Evolutionary conservation across 768 basidiomycete genomes (phyloP).

Genomic region (Boletus pseudopeckii): DNA sequence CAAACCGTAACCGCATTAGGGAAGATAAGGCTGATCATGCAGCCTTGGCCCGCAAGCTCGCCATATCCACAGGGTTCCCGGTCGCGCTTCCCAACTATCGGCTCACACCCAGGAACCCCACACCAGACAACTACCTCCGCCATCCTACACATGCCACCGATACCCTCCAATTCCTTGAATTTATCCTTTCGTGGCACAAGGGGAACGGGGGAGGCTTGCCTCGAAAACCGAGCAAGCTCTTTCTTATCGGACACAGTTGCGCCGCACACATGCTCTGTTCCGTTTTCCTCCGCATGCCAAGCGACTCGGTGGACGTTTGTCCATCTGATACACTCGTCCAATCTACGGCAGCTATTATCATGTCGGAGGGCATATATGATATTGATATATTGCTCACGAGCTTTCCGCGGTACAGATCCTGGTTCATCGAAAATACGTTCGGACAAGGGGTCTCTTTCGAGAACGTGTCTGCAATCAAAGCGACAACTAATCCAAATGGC

Average conservation of each 20-base stretch:
- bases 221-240: conserved; percentile 43
- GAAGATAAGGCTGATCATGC: conserved; percentile 69
- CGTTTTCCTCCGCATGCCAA: conserved; percentile 56
- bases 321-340: conserved; percentile 43
- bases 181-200: conserved; percentile 45
- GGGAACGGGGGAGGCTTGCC: conserved; percentile 15
- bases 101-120: conserved; percentile 49
- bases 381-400: conserved; percentile 57
- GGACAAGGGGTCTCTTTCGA: conserved; percentile 48
- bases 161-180: conserved; percentile 56
- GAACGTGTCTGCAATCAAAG: conserved; percentile 43
- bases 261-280: conserved; percentile 76
- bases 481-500: conserved; percentile 35
- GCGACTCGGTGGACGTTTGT: conserved; percentile 27
- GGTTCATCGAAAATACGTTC: conserved; percentile 70
- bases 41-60: conserved; percentile 52
- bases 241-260: conserved; percentile 78
- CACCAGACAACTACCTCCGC: conserved; percentile 36
- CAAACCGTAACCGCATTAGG: conserved; percentile 35
- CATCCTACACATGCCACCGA: conserved; percentile 77
- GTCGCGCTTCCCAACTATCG: conserved; percentile 80
- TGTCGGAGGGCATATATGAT: conserved; percentile 81
- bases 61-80: conserved; percentile 44
- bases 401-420: conserved; percentile 64
- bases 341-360: conserved; percentile 50